phyloP scores from a whole-genome alignment of 2,329 filamentous ascomycete genomes.

The Neonectria ditissima region DNA sequence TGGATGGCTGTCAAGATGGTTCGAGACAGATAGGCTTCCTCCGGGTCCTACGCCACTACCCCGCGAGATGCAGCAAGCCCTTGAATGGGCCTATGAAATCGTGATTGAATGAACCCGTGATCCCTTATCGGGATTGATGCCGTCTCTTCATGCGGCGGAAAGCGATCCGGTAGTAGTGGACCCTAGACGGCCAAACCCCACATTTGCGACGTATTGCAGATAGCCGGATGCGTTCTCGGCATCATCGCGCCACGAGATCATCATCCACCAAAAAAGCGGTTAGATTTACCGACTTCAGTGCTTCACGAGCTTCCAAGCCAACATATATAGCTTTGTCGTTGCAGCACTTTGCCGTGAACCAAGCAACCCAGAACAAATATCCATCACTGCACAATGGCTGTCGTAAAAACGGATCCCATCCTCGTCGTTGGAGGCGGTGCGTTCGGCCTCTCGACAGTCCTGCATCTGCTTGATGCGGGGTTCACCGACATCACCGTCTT shows the following conservation, averaged over 20 bases:
- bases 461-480: slow-evolving; percentile 57
- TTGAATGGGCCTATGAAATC: no score
- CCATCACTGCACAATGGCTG: slow-evolving; percentile 31
- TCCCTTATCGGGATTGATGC: not conserved
- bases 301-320: no score
- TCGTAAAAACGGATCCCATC: slow-evolving; percentile 44
- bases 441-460: slow-evolving; percentile 63
- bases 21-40: no score
- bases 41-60: no score
- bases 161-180: not conserved
- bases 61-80: no score
- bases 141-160: not conserved
- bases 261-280: not conserved
- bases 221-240: not conserved
- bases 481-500: slow-evolving; percentile 61
- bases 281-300: not conserved
- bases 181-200: not conserved
- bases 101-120: not conserved
- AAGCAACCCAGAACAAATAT: not conserved
- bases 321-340: no score
- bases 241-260: not conserved
- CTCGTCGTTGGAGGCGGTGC: slow-evolving; percentile 60
- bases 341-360: no score
- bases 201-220: not conserved
- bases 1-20: no score